Conservation (phyloP, 2,329 filamentous ascomycete genomes). For the Venturia carpophila region DNA sequence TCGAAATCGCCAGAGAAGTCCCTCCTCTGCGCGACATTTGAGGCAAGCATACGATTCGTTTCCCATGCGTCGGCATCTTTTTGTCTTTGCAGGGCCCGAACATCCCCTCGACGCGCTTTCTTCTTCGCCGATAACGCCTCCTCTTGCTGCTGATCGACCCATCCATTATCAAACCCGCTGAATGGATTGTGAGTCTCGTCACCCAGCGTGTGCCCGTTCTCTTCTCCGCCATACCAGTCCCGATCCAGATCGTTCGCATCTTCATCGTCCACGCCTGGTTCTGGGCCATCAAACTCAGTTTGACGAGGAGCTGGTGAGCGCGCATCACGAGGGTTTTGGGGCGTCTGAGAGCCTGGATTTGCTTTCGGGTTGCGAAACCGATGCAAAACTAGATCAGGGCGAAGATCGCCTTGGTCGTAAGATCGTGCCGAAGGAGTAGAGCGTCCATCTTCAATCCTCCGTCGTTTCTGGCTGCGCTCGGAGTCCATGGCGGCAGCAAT, state of each 20-base stretch:
- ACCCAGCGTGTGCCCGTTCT: conserved; percentile 76
- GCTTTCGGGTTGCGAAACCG: conserved; percentile 23
- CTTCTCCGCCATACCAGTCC: conserved; percentile 88
- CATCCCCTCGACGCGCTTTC: conserved; percentile 55
- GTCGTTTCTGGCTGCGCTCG: conserved; percentile 52
- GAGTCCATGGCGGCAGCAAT: conserved; percentile 28
- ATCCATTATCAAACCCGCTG: conserved; percentile 62
- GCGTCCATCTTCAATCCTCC: conserved; percentile 57
- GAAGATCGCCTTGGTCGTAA: conserved; percentile 29
- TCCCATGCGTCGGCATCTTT: conserved; percentile 98
- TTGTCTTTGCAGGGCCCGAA: conserved; percentile 56
- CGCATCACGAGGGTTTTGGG: conserved; percentile 23
- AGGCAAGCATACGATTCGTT: conserved; percentile 95
- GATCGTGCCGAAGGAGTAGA: conserved; percentile 45
- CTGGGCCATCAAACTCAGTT: conserved; percentile 53
- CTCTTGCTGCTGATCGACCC: conserved; percentile 69
- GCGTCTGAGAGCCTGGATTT: conserved; percentile 30
- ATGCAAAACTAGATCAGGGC: conserved; percentile 25
- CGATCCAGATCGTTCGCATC: conserved; percentile 72
- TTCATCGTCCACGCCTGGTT: conserved; percentile 54
- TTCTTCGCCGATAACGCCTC: conserved; percentile 72
- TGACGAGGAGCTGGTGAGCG: conserved; percentile 40
- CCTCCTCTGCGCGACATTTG: conserved; percentile 83
- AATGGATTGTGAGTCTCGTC: conserved; percentile 93
- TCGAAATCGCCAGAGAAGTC: conserved; percentile 76